Conservation (phyloP, 495 filamentous ascomycete species). For the Oleoguttula mirabilis region DNA sequence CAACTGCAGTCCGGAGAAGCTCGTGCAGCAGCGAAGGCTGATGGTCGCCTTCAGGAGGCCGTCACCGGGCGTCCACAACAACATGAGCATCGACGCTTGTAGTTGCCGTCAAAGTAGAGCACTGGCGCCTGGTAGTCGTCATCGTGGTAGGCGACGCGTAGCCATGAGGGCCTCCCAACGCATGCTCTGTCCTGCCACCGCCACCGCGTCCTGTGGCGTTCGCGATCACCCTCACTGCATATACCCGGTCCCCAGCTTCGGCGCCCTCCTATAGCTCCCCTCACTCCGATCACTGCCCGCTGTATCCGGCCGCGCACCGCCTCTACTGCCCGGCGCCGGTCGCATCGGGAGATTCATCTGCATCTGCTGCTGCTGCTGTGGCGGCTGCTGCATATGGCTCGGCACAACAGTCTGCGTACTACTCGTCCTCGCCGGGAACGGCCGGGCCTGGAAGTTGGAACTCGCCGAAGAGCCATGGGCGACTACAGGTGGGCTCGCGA, state of each 20-base stretch:
- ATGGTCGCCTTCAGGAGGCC: too few relatives aligned
- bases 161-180: too few relatives aligned
- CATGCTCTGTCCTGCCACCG: too few relatives aligned
- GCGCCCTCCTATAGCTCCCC: neutral
- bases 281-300: conserved; percentile 11
- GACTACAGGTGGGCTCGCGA: neutral
- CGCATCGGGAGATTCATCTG: conserved; percentile 24
- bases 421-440: conserved; percentile 20
- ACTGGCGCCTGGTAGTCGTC: too few relatives aligned
- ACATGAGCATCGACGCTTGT: too few relatives aligned
- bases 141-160: too few relatives aligned
- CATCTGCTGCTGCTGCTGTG: conserved; percentile 17
- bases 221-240: conserved; percentile 20
- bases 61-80: too few relatives aligned
- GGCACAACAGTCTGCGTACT: conserved; percentile 18
- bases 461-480: conserved; percentile 8
- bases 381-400: conserved; percentile 1
- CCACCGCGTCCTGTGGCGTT: too few relatives aligned
- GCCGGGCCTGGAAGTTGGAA: too few relatives aligned
- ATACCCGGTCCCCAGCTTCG: conserved; percentile 10
- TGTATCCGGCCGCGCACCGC: conserved; percentile 6
- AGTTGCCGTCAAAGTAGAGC: too few relatives aligned
- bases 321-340: conserved; percentile 9
- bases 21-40: too few relatives aligned
- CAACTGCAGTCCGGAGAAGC: too few relatives aligned